Conservation (phyloP, 1,139 yeast species). For the Debaryomyces subglobosus region DNA sequence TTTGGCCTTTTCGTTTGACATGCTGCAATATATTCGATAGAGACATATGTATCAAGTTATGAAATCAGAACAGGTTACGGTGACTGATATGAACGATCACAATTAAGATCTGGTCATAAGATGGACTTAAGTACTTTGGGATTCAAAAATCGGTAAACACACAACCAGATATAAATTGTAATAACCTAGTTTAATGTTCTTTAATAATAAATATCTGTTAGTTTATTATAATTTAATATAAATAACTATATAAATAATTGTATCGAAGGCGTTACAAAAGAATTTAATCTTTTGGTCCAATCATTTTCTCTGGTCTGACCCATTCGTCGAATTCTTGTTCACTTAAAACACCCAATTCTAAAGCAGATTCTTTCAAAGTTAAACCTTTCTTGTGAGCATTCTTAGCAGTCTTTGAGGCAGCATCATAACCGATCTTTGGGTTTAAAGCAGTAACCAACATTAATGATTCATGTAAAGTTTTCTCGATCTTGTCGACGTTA, state of each 20-base stretch:
- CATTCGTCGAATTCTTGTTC: slow-evolving; percentile 90
- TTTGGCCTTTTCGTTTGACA: slow-evolving; percentile 36
- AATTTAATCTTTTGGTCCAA: slow-evolving; percentile 73
- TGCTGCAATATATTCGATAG: slow-evolving; percentile 33
- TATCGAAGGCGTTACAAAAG: neutral
- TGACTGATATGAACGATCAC: neutral
- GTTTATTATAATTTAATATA: neutral
- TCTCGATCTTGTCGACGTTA: slow-evolving; percentile 82
- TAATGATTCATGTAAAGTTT: slow-evolving; percentile 88
- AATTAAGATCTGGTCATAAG: neutral
- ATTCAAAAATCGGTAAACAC: neutral
- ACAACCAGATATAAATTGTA: neutral
- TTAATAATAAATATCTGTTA: neutral
- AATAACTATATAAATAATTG: neutral
- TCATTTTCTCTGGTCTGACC: slow-evolving; percentile 98
- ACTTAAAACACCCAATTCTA: slow-evolving; percentile 83
- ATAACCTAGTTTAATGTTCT: neutral
- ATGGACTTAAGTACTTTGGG: neutral
- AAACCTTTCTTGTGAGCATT: slow-evolving; percentile 98
- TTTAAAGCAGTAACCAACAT: slow-evolving; percentile 98
- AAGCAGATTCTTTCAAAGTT: slow-evolving; percentile 91
- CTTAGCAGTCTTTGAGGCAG: slow-evolving; percentile 96
- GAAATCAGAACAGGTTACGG: neutral
- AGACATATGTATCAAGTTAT: slow-evolving; percentile 11
- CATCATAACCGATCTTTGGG: slow-evolving; percentile 98